Evolutionary conservation across 805 yeast species (phyloP).

Genomic region (Blastobotrys terrestris): DNA sequence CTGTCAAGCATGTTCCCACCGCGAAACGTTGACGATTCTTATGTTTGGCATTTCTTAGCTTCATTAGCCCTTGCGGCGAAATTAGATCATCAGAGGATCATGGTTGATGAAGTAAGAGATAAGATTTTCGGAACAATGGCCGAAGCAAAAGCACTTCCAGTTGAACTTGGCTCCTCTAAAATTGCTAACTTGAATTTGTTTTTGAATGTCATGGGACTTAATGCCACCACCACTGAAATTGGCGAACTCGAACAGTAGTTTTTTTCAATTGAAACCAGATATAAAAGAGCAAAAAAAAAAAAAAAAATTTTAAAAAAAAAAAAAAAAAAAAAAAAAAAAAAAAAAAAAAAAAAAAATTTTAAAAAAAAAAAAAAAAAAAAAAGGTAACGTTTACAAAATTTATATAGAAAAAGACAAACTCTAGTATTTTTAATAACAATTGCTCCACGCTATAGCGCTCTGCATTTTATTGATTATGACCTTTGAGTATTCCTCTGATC

Average conservation of each 20-base stretch:
- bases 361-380: no score
- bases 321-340: no score
- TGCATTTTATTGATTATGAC: no score
- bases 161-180: constrained; percentile 51
- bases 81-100: constrained; percentile 79
- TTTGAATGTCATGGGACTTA: constrained; percentile 92
- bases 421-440: no score
- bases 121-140: constrained; percentile 85
- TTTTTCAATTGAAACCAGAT: no score
- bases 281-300: not conserved
- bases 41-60: constrained; percentile 96
- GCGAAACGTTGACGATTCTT: constrained; percentile 55
- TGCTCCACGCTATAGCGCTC: no score
- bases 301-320: no score
- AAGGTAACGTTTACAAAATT: not conserved
- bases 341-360: no score
- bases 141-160: constrained; percentile 53
- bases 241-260: constrained; percentile 49
- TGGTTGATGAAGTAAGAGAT: constrained; percentile 90
- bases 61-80: constrained; percentile 88
- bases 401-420: not conserved
- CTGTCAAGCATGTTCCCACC: constrained; percentile 80
- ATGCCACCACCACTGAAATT: constrained; percentile 85
- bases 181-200: constrained; percentile 80
- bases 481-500: no score